A percentile compares a stretch with the other conserved stretches of the same genome.
Evolutionary conservation across 176 grass and related monocot genomes (phyloP).

Genomic region (Paspalum vaginatum): DNA sequence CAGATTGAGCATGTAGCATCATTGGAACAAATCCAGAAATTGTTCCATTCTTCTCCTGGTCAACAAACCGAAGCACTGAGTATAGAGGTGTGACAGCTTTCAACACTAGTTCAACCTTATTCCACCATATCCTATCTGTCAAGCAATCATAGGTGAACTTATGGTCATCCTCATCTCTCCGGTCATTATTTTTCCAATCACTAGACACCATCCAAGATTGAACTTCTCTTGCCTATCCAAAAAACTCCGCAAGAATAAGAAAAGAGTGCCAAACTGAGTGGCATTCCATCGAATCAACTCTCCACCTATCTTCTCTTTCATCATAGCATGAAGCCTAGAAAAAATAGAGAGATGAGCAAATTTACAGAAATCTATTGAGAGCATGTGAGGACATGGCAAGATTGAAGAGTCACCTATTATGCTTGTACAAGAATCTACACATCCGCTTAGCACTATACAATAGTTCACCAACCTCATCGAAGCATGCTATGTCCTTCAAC

Average conservation of each 20-base stretch:
- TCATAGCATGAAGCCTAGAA: not conserved
- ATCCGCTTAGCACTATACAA: not conserved
- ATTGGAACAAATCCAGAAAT: no score
- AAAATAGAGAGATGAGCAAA: not conserved
- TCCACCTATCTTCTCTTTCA: not conserved
- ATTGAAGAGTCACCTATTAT: not conserved
- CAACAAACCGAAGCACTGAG: no score
- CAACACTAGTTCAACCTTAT: no score
- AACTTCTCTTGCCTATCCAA: not conserved
- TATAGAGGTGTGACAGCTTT: no score
- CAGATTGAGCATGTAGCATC: no score
- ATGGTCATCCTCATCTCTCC: not conserved
- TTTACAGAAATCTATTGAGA: no score
- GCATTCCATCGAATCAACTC: slow-evolving; percentile 4
- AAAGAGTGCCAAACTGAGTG: slow-evolving; percentile 21
- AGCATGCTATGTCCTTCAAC: no score
- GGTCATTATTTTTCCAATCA: slow-evolving; percentile 2
- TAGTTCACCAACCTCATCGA: not conserved
- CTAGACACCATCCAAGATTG: slow-evolving; percentile 23
- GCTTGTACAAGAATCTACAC: not conserved
- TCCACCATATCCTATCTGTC: not conserved
- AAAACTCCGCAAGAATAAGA: slow-evolving; percentile 33
- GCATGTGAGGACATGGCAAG: no score
- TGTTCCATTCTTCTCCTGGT: no score
- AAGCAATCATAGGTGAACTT: slow-evolving; percentile 30